Evolutionary conservation across 352 stramenopile genomes (phyloP).

Genomic region (Elongisporangium prolatum): DNA sequence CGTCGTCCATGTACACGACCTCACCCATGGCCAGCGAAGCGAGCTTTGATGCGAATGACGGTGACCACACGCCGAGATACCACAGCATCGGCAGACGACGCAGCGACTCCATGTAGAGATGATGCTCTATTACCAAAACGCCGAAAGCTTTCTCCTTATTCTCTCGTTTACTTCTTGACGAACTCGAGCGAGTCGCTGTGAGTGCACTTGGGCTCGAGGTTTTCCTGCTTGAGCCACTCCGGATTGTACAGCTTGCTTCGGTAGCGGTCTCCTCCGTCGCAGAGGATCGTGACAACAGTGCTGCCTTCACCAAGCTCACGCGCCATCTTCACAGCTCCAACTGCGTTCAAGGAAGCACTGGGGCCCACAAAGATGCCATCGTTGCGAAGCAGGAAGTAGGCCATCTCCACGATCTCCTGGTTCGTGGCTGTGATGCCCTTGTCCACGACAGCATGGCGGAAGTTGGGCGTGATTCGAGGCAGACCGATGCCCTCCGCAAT

Average conservation of each 20-base stretch:
- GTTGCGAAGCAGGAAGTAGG: constrained; percentile 85
- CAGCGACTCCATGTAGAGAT: constrained; percentile 52
- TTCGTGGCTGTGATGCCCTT: constrained; percentile 90
- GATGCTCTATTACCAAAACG: too few relatives aligned
- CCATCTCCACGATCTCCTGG: constrained; percentile 93
- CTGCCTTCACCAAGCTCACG: constrained; percentile 55
- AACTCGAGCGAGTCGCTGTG: constrained; percentile 28
- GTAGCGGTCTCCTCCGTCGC: constrained; percentile 76
- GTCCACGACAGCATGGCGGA: constrained; percentile 86
- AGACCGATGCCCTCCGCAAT: constrained; percentile 95
- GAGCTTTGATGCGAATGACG: constrained; percentile 18
- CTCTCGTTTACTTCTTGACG: constrained; percentile 10
- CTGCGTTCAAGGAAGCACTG: constrained; percentile 70
- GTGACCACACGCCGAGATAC: constrained; percentile 18
- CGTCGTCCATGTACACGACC: constrained; percentile 13
- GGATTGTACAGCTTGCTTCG: constrained; percentile 80
- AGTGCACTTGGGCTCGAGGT: constrained; percentile 28
- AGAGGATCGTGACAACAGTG: constrained; percentile 80
- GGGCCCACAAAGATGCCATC: constrained; percentile 92
- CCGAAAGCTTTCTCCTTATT: constrained; percentile 2
- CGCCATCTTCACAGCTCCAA: constrained; percentile 80
- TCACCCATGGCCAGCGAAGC: constrained; percentile 17
- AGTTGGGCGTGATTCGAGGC: constrained; percentile 91
- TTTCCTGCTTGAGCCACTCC: constrained; percentile 59
- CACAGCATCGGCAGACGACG: constrained; percentile 26